A percentile compares a stretch with the other conserved stretches of the same genome.
Evolutionary conservation across 257 asterid genomes (phyloP).

Genomic region (Forsythia viridissima): DNA sequence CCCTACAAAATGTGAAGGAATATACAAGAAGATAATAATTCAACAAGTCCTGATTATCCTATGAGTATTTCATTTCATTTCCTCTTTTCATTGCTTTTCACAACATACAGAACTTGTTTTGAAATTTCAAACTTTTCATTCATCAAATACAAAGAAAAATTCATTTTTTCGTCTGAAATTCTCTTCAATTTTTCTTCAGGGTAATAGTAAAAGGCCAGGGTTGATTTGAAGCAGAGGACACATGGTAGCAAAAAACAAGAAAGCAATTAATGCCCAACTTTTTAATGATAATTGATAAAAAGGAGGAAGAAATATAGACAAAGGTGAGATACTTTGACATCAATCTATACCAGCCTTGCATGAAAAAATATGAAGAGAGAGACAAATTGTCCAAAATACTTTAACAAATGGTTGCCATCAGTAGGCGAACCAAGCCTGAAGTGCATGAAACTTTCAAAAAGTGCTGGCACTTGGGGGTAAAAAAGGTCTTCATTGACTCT

Average conservation of each 20-base stretch:
- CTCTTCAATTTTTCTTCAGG: background rate
- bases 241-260: conserved; percentile 3
- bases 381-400: background rate
- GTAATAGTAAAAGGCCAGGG: too few species aligned
- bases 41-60: background rate
- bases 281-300: background rate
- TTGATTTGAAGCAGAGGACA: background rate
- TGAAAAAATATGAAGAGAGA: background rate
- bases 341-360: background rate
- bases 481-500: background rate
- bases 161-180: background rate
- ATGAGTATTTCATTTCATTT: background rate
- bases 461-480: background rate
- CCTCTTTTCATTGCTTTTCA: background rate
- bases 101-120: background rate
- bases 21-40: background rate
- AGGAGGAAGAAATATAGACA: background rate
- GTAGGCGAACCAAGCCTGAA: background rate
- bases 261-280: background rate
- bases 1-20: background rate
- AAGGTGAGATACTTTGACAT: conserved; percentile 5
- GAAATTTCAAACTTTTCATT: background rate
- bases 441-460: background rate
- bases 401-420: background rate
- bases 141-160: background rate